phyloP scores from a whole-genome alignment of 1,284 basidiomycete genomes.

The Schizopora paradoxa region DNA sequence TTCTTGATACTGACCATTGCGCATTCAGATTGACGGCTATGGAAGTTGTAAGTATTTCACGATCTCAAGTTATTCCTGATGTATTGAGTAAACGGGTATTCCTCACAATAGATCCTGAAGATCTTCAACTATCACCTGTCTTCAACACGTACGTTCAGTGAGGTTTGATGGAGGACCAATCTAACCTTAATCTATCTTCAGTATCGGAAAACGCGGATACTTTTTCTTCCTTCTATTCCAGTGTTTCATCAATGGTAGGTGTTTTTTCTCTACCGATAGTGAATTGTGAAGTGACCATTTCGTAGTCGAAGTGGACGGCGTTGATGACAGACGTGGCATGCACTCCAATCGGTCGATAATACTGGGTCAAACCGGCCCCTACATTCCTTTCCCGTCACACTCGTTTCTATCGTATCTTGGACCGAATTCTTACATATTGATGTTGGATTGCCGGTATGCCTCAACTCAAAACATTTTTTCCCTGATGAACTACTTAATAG shows the following conservation, averaged over 20 bases:
- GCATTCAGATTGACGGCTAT: constrained; percentile 82
- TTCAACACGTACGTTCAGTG: constrained; percentile 56
- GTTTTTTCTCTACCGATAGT: constrained; percentile 2
- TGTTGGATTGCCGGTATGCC: constrained; percentile 79
- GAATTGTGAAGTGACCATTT: constrained; percentile 10
- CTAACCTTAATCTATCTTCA: constrained; percentile 25
- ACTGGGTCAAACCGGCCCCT: constrained; percentile 73
- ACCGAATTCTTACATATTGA: constrained; percentile 63
- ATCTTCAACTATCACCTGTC: constrained; percentile 72
- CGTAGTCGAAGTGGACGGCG: constrained; percentile 69
- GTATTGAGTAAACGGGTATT: constrained; percentile 12
- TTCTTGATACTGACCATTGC: not conserved
- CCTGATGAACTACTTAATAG: not conserved
- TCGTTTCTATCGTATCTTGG: constrained; percentile 74
- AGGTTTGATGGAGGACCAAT: not conserved
- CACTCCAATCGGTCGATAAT: constrained; percentile 72
- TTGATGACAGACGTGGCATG: constrained; percentile 45
- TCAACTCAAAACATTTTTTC: constrained; percentile 7
- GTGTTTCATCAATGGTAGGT: constrained; percentile 76
- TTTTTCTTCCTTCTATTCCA: constrained; percentile 93
- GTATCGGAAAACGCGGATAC: constrained; percentile 78
- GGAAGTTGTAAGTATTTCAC: constrained; percentile 63
- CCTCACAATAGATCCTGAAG: constrained; percentile 74
- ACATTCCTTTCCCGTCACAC: constrained; percentile 75
- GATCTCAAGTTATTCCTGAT: constrained; percentile 1